Evolutionary conservation across 768 basidiomycete species (phyloP).

Genomic region (Filobasidium floriforme): DNA sequence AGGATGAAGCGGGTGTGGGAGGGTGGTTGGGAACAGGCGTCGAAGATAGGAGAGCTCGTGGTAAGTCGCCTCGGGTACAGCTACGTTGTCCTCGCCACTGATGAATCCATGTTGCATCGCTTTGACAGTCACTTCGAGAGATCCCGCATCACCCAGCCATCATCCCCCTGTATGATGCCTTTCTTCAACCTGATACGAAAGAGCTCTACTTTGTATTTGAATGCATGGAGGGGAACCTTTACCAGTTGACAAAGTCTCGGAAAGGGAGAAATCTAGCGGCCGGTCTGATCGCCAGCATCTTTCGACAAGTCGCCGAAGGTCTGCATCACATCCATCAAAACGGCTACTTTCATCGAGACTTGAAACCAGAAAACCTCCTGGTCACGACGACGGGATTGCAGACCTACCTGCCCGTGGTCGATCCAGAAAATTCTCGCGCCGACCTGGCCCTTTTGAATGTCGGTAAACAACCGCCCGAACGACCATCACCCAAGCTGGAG

Average conservation of each 20-base stretch:
- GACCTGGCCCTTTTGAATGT: conserved; percentile 11
- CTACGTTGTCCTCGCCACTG: neutral
- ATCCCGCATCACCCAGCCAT: conserved; percentile 95
- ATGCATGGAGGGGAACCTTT: conserved; percentile 99
- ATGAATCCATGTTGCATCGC: conserved; percentile 13
- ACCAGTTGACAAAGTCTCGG: conserved; percentile 95
- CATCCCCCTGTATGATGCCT: conserved; percentile 97
- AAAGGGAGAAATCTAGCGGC: conserved; percentile 93
- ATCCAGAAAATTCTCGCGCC: conserved; percentile 15
- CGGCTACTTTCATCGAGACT: conserved; percentile 98
- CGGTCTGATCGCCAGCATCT: conserved; percentile 89
- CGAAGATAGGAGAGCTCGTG: conserved; percentile 78
- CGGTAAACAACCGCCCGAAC: conserved; percentile 12
- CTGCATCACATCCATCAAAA: conserved; percentile 83
- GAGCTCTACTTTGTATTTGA: conserved; percentile 99
- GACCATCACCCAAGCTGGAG: conserved; percentile 47
- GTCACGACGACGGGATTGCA: conserved; percentile 94
- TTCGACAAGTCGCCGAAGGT: conserved; percentile 81
- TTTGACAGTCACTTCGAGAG: conserved; percentile 72
- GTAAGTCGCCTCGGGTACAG: conserved; percentile 30
- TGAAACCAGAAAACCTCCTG: conserved; percentile 98
- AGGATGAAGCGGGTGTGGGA: conserved; percentile 98
- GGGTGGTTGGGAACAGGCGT: conserved; percentile 97
- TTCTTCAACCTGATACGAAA: conserved; percentile 87
- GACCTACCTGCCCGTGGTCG: conserved; percentile 64